Conservation (phyloP, 2,329 filamentous ascomycete species). For the Aspergillus nomiae region DNA sequence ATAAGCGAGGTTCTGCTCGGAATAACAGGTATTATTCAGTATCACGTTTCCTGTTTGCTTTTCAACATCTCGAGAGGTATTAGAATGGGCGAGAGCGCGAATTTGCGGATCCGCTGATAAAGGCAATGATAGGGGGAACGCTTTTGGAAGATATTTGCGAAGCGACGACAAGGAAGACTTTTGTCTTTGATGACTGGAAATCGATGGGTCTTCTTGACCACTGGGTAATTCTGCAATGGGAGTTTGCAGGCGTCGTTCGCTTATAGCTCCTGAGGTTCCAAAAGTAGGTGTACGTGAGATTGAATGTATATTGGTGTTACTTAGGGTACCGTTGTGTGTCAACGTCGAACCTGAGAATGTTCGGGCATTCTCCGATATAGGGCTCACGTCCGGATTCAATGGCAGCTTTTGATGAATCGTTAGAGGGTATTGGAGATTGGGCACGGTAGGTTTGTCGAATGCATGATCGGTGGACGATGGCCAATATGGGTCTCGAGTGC, state of each 20-base stretch:
- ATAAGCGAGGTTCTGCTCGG: conserved; percentile 7
- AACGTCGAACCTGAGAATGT: conserved; percentile 31
- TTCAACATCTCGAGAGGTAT: conserved; percentile 28
- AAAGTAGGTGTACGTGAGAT: conserved; percentile 36
- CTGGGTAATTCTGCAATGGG: conserved; percentile 24
- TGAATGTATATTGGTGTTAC: conserved; percentile 25
- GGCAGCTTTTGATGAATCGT: conserved; percentile 32
- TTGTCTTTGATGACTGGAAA: conserved; percentile 29
- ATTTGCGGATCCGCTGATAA: conserved; percentile 42
- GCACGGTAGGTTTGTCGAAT: conserved; percentile 30
- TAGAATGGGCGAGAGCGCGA: conserved; percentile 34
- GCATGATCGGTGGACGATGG: conserved; percentile 22
- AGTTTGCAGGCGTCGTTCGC: conserved; percentile 14
- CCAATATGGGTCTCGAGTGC: conserved; percentile 26
- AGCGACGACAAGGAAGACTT: conserved; percentile 40
- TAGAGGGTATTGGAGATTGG: conserved; percentile 35
- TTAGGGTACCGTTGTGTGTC: conserved; percentile 25
- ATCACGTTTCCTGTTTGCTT: conserved; percentile 23
- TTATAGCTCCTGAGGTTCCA: conserved; percentile 25
- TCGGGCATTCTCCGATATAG: conserved; percentile 30
- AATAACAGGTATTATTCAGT: conserved; percentile 10
- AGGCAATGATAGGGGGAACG: conserved; percentile 30
- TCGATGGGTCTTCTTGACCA: conserved; percentile 23
- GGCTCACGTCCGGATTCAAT: conserved; percentile 32
- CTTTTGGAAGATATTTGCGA: conserved; percentile 35